Evolutionary conservation across 345 rosid species (phyloP), one percentile per base, ranked within the genome.

Genomic region (Cardamine resedifolia): DNA sequence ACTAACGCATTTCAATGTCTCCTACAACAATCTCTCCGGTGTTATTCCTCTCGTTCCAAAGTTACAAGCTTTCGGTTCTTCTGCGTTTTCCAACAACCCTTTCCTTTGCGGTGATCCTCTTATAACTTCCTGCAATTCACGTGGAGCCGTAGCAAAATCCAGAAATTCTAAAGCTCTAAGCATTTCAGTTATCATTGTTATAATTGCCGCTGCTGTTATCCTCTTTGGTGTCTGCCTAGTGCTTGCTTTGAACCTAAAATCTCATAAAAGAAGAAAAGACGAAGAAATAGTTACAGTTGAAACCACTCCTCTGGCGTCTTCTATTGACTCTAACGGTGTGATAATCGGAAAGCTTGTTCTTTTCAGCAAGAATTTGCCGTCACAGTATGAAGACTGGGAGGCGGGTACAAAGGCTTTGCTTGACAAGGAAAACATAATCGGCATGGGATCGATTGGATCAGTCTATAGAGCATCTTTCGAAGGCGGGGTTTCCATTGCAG

Each of bases 301-400:
- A 77, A 86, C 96, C 83, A 88, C 93, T 45, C 96, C 97, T 9
- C 38, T 76, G 34, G 93, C 82, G 58, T 88, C 98, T 8, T 75
- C 79, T 19, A 83, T 90, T 1, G 89, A 84, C 16, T 87, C 99
- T 0, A 82, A 70, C 66, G 84, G 77, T 80, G 80, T 91, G 66
- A 86, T 88, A 72, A 89, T 89, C 0, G 97, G 99, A 33, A 95
- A 95, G 82, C 80, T 95, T 71, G 97, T 95, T 57, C 86, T 95
- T 49, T 91, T 91, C 79, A 95, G 97, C 86, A 91, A 91, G 85
- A 91, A 79, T 58, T 73, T 95, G 64, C 99, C 99, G 0, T 85
- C 99, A 3, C 91, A 80, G 78, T 91, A 95, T 56, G 96, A 95
- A 87, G 99, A 95, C 65, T 91, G 99, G 99, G 96, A 88, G 75